Evolutionary conservation across 495 filamentous ascomycete species (phyloP).

Genomic region (Xylaria curta): DNA sequence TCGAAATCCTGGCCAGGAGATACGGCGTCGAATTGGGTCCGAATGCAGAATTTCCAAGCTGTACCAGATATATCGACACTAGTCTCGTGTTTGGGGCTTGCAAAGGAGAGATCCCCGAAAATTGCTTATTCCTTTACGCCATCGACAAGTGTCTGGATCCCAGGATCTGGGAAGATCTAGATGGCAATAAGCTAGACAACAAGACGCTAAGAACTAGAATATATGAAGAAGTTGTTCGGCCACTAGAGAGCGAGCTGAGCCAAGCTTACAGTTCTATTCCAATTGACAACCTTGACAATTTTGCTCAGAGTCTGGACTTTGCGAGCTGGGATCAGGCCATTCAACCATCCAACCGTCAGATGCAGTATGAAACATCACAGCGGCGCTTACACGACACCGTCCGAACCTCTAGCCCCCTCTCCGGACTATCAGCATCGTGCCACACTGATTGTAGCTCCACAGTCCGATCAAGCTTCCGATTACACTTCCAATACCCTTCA

Average conservation of each 20-base stretch:
- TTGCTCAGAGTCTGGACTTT: neutral
- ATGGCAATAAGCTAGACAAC: neutral
- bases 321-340: neutral
- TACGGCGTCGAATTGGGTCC: neutral
- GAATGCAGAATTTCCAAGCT: neutral
- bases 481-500: neutral
- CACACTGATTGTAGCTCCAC: no score
- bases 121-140: neutral
- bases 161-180: neutral
- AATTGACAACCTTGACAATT: neutral
- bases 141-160: conserved; percentile 11
- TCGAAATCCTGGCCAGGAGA: conserved; percentile 1
- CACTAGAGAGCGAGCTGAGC: neutral
- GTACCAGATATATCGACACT: neutral
- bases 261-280: neutral
- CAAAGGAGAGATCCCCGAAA: neutral
- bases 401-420: no score
- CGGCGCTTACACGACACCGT: neutral
- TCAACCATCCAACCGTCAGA: neutral
- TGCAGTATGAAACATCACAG: neutral
- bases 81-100: neutral
- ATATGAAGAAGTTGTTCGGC: conserved; percentile 1
- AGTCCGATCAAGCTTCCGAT: no score
- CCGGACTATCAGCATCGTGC: no score
- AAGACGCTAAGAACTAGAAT: neutral